Conservation (phyloP, 2,329 filamentous ascomycete genomes). For the Parafenestella ontariensis region DNA sequence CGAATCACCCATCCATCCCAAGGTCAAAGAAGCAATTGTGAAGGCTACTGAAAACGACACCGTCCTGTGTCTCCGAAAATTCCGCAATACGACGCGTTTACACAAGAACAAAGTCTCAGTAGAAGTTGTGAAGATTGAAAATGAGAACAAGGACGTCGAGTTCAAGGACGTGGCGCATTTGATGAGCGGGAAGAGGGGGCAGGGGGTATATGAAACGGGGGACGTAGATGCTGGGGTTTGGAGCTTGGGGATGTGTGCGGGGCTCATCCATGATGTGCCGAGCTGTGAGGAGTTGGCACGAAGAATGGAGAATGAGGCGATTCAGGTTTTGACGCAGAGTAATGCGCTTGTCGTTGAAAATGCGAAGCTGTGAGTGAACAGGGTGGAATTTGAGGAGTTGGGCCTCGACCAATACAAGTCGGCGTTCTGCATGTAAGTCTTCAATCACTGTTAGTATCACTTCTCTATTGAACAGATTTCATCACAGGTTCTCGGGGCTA, state of each 20-base stretch:
- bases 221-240: slow-evolving; percentile 41
- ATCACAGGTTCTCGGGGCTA: too few relatives aligned
- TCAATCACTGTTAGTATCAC: too few relatives aligned
- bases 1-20: slow-evolving; percentile 34
- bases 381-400: too few relatives aligned
- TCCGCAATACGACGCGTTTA: slow-evolving; percentile 33
- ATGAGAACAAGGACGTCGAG: slow-evolving; percentile 31
- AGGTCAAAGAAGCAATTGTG: slow-evolving; percentile 37
- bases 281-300: slow-evolving; percentile 48
- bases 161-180: slow-evolving; percentile 38
- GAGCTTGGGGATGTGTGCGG: slow-evolving; percentile 90
- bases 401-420: too few relatives aligned
- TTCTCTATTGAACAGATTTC: too few relatives aligned
- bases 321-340: slow-evolving; percentile 27
- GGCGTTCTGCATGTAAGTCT: too few relatives aligned
- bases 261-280: slow-evolving; percentile 65
- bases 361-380: slow-evolving; percentile 21
- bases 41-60: slow-evolving; percentile 33
- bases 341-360: slow-evolving; percentile 23
- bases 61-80: slow-evolving; percentile 34
- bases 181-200: slow-evolving; percentile 37
- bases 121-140: slow-evolving; percentile 35
- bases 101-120: slow-evolving; percentile 36
- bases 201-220: slow-evolving; percentile 34
- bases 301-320: slow-evolving; percentile 37